Conservation (phyloP, 2,329 filamentous ascomycete species). For the Pseudogymnoascus sp. region DNA sequence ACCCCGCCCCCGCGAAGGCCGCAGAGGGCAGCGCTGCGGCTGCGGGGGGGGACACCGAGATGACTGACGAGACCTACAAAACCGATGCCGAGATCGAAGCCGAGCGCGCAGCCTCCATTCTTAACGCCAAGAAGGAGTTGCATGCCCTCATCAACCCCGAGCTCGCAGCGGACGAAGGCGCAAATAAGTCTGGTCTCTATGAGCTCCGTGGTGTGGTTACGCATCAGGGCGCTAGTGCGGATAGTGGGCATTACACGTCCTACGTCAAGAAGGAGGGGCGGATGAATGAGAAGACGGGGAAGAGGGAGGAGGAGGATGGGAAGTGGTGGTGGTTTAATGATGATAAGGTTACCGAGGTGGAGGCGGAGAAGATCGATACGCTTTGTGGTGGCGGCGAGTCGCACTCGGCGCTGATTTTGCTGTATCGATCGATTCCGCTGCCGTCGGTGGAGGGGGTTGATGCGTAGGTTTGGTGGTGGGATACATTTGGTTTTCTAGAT, state of each 20-base stretch:
- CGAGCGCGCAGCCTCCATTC: constrained; percentile 68
- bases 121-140: constrained; percentile 81
- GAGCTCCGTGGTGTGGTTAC: constrained; percentile 91
- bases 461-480: constrained; percentile 11
- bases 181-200: constrained; percentile 91
- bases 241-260: constrained; percentile 95
- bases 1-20: constrained; percentile 38
- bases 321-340: constrained; percentile 99
- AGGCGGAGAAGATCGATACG: constrained; percentile 81
- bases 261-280: constrained; percentile 87
- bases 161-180: constrained; percentile 67
- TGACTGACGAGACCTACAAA: constrained; percentile 61
- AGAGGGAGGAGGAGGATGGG: constrained; percentile 73
- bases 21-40: constrained; percentile 31
- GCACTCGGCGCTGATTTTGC: constrained; percentile 72
- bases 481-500: neutral
- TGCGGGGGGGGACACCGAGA: constrained; percentile 63
- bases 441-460: constrained; percentile 45
- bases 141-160: constrained; percentile 68
- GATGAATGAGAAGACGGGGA: constrained; percentile 68
- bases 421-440: constrained; percentile 69
- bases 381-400: constrained; percentile 84
- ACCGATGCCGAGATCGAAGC: constrained; percentile 89
- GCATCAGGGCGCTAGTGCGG: constrained; percentile 91
- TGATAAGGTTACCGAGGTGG: constrained; percentile 90